These are phyloP conservation scores for Phytophthora tentaculata DNA, from an alignment of 352 stramenopile genomes.

Conservation along the genomic window DNA sequence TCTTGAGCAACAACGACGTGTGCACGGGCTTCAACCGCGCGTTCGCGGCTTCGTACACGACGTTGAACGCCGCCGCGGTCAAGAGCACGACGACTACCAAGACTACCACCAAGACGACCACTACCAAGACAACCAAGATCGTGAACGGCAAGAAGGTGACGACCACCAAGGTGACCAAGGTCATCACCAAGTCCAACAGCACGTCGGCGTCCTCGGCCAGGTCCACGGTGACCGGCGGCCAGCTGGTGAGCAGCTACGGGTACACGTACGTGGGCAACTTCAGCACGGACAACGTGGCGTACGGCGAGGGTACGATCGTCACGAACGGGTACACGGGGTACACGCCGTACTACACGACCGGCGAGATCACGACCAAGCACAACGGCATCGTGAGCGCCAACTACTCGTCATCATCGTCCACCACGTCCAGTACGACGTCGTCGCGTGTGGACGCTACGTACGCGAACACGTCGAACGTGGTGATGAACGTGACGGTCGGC, in stretches of 20 bases:
- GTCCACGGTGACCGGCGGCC: constrained; percentile 37
- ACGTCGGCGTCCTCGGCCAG: constrained; percentile 35
- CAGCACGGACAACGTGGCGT: constrained; percentile 37
- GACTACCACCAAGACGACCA: constrained; percentile 54
- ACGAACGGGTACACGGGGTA: constrained; percentile 62
- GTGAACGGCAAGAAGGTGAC: constrained; percentile 61
- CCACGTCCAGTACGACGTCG: constrained; percentile 25
- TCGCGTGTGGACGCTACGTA: constrained; percentile 37
- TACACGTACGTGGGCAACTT: constrained; percentile 63
- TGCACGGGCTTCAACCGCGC: constrained; percentile 62
- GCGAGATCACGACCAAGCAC: constrained; percentile 60
- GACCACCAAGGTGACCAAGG: constrained; percentile 57
- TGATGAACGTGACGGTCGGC: constrained; percentile 54
- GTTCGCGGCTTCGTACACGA: constrained; percentile 48
- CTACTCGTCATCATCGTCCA: constrained; percentile 41
- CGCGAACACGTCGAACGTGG: constrained; percentile 43
- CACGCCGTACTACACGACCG: constrained; percentile 46
- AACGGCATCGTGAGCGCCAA: constrained; percentile 54
- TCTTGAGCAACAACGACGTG: constrained; percentile 70
- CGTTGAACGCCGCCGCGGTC: constrained; percentile 42
- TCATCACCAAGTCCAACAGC: constrained; percentile 41
- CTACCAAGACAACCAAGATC: constrained; percentile 50
- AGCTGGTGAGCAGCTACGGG: constrained; percentile 43
- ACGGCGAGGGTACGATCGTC: constrained; percentile 43
- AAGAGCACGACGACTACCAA: constrained; percentile 52